A percentile compares a stretch with the other conserved stretches of the same genome.
phyloP scores from a whole-genome alignment of 306 rosid genomes.

The Amphicarpaea edgeworthii region DNA sequence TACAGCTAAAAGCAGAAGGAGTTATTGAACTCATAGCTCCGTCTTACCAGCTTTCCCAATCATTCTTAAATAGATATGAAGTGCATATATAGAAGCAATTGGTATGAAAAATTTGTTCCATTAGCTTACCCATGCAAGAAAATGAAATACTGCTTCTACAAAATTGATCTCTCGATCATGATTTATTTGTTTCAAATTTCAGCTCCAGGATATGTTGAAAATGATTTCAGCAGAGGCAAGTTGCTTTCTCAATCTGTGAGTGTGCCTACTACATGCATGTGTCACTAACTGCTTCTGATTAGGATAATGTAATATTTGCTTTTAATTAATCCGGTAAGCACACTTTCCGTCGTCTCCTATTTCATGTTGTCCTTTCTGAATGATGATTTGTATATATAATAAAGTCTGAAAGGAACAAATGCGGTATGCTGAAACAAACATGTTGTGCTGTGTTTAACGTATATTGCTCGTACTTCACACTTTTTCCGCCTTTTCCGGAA shows the following conservation, averaged over 20 bases:
- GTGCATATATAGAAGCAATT: constrained; percentile 4
- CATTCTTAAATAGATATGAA: background rate
- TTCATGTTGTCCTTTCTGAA: background rate
- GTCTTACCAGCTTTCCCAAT: background rate
- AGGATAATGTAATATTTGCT: background rate
- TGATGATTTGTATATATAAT: background rate
- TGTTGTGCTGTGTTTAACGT: background rate
- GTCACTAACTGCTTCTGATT: background rate
- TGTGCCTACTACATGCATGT: background rate
- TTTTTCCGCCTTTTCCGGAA: background rate
- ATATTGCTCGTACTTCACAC: background rate
- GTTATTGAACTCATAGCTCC: background rate
- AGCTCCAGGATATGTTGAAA: background rate
- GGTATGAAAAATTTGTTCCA: constrained; percentile 15
- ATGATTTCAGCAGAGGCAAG: constrained; percentile 23
- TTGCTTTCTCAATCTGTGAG: constrained; percentile 22
- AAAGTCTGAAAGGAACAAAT: background rate
- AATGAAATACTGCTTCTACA: constrained; percentile 8
- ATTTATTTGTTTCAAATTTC: constrained; percentile 5
- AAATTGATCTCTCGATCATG: background rate
- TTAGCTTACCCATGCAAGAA: background rate
- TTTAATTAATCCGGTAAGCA: background rate
- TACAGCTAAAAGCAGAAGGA: background rate
- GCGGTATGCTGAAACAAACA: background rate
- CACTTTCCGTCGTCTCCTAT: background rate